Base-by-base conservation (phyloP, 345 rosid species). In the Moricandia moricandioides region DNA sequence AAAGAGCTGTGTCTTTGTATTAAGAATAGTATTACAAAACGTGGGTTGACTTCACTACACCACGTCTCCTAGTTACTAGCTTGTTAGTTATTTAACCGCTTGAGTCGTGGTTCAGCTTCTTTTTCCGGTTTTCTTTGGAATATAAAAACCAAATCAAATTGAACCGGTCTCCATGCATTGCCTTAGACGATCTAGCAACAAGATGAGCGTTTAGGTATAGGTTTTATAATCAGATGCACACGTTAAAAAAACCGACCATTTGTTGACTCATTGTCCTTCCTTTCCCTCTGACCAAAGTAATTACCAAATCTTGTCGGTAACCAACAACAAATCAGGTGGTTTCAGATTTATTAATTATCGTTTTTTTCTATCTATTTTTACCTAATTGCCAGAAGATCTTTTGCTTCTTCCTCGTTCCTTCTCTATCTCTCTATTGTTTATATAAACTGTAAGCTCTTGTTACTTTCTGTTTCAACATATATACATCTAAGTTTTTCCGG, bases 271-370 rank as follows among this genome's bases (percentile, higher is more conserved):
- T 66, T 18, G 39, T 5, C 13, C 7, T 27, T 72, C 37, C 1
- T 72, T 63, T 12, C 72, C 78, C 67, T 14, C 33, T 45, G 78
- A 74, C 66, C 72, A 74, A 74, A 26, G 72, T 45, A 18, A 66
- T 56, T 57, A 74, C 66, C 72, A 65, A 74, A 65, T 17, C 4
- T 7, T 57, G 60, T 57, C 77, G 77, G 77, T 27, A 45, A 54
- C 56, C 77, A 64, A 55, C 64, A 64, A 72, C 5, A 64, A 27
- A 64, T 17, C 43, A 65, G 64, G 47, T 74, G 27, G 16, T 37
- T 73, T 40, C 37, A 18, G 47, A 24, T 56, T 56, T 13, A 29
- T 65, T 49, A 56, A 55, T 65, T 58, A 18, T 39, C n/a, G n/a
- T n/a, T n/a, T n/a, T n/a, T n/a, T 62, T 13, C 39, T 63, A 3